phyloP scores from a whole-genome alignment of 257 asterid genomes.

The Solanum piurae region DNA sequence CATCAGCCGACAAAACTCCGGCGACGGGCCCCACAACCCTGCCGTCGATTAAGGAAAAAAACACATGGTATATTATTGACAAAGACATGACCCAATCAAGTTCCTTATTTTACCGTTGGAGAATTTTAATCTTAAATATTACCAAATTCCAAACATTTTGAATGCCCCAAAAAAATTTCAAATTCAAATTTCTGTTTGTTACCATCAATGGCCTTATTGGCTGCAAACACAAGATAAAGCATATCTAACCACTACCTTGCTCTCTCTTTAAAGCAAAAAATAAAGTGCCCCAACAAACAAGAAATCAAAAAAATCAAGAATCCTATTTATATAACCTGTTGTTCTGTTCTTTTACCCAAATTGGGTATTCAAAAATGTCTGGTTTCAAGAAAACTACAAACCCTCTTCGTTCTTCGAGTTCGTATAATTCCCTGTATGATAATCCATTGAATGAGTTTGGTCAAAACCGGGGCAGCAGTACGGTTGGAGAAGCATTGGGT shows the following conservation, averaged over 20 bases:
- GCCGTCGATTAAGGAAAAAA: background rate
- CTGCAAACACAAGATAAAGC: conserved; percentile 20
- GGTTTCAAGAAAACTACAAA: conserved; percentile 36
- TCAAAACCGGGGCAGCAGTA: conserved; percentile 19
- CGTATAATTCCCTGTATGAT: conserved; percentile 43
- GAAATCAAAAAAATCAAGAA: background rate
- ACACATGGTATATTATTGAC: background rate
- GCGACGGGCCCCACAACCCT: background rate
- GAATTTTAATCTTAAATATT: background rate
- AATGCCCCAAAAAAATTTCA: conserved; percentile 33
- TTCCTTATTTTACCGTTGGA: conserved; percentile 16
- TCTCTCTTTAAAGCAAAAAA: background rate
- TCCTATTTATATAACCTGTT: background rate
- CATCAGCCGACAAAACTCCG: background rate
- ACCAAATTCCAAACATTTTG: background rate
- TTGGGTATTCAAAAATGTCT: conserved; percentile 18
- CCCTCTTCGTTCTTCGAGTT: conserved; percentile 37
- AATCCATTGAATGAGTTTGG: conserved; percentile 53
- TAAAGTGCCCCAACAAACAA: background rate
- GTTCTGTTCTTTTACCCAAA: background rate
- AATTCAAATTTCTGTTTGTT: conserved; percentile 60
- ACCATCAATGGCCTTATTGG: conserved; percentile 8
- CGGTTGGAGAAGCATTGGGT: conserved; percentile 6
- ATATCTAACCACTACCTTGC: conserved; percentile 9
- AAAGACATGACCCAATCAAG: background rate